Conservation (phyloP, 805 yeast genomes). For the Kodamaea leandrae region DNA sequence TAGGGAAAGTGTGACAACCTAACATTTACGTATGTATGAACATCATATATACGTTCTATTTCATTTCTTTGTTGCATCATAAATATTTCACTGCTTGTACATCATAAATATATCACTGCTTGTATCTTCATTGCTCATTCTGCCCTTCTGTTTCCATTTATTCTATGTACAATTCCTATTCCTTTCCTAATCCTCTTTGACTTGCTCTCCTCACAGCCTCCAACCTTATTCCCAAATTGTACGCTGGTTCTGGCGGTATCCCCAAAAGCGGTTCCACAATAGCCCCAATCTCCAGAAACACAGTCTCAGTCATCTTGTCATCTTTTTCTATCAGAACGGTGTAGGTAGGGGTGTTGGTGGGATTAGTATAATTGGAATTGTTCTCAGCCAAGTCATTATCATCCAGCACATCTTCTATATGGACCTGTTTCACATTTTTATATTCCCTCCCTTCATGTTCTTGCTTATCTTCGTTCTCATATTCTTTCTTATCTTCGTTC, state of each 20-base stretch:
- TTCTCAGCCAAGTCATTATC: not conserved
- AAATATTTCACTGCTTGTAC: too few relatives aligned
- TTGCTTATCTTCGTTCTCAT: not conserved
- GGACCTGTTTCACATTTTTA: not conserved
- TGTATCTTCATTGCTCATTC: too few relatives aligned
- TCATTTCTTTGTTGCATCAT: not conserved
- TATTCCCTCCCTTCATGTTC: not conserved
- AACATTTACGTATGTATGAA: too few relatives aligned
- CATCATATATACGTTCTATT: not conserved
- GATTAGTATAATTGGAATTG: too few relatives aligned
- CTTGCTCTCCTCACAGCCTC: not conserved
- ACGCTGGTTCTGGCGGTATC: not conserved
- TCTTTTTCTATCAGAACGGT: too few relatives aligned
- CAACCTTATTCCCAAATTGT: conserved; percentile 1
- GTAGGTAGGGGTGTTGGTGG: too few relatives aligned
- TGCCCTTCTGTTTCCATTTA: too few relatives aligned
- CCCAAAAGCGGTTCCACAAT: not conserved
- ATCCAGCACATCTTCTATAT: not conserved
- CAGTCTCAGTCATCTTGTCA: not conserved
- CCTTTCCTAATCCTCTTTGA: not conserved
- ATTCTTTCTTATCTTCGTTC: not conserved
- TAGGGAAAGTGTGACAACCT: too few relatives aligned
- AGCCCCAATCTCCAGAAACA: not conserved
- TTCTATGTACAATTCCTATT: not conserved
- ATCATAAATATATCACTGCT: too few relatives aligned